Evolutionary conservation across 768 basidiomycete genomes (phyloP).

Genomic region (Kwoniella sp.): DNA sequence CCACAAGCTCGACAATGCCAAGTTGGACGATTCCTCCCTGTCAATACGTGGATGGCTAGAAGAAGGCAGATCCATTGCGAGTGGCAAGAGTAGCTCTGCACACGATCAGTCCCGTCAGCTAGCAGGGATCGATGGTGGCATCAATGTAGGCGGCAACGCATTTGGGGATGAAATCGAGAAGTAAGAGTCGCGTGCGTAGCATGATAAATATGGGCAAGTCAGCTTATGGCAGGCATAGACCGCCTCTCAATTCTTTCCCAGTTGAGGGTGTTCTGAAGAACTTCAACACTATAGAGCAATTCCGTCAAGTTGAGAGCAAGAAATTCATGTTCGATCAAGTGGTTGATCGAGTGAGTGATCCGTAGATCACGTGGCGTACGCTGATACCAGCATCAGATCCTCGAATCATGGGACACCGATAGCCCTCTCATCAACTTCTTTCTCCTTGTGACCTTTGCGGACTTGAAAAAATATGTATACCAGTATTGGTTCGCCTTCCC

Average conservation of each 20-base stretch:
- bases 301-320: conserved; percentile 80
- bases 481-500: conserved; percentile 99
- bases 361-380: background rate
- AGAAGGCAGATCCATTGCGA: conserved; percentile 67
- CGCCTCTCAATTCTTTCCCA: conserved; percentile 32
- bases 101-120: conserved; percentile 40
- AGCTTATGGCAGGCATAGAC: conserved; percentile 10
- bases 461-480: conserved; percentile 97
- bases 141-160: conserved; percentile 49
- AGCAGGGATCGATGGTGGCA: conserved; percentile 64
- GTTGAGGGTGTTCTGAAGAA: conserved; percentile 79
- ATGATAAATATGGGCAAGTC: background rate
- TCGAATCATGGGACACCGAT: conserved; percentile 36
- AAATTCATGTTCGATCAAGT: conserved; percentile 75
- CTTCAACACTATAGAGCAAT: conserved; percentile 96
- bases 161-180: conserved; percentile 42
- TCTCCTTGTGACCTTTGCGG: conserved; percentile 88
- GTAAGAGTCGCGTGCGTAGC: conserved; percentile 28
- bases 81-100: conserved; percentile 57
- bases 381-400: conserved; percentile 28
- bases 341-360: conserved; percentile 64
- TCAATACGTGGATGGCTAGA: conserved; percentile 70
- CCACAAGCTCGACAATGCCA: conserved; percentile 87
- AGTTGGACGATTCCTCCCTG: conserved; percentile 72
- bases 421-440: conserved; percentile 70